Base-by-base conservation (phyloP, 2,329 filamentous ascomycete genomes). In the Aspergillus persii region DNA sequence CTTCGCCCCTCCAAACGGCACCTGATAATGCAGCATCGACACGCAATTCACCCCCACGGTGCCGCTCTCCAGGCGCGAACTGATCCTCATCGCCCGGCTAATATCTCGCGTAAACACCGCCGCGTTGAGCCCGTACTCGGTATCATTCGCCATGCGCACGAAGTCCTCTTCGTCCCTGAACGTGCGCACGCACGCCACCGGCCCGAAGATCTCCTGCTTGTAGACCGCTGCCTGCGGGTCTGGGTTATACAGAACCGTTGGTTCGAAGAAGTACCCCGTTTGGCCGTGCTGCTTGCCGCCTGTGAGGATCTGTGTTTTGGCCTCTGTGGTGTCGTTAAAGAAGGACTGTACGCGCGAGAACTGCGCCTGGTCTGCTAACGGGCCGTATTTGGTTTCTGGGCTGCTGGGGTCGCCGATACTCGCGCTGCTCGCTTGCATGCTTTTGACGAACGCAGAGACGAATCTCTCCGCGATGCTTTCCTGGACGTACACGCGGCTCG, bases 401-500 rank as follows among this genome's bases (percentile, higher is more conserved):
- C 15, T 31, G 8, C 48, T 29, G 4, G 57, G 57, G 31, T 59
- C 53, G 7, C 57, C 57, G 29, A 59, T 59, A 6, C 8, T 18
- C 12, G n/a, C 8, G 48, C 18, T 39, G 8, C 15, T 6, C 8
- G 29, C 50, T 15, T 53, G 29, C 15, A 60, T 27, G 27, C 44
- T 50, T 23, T 29, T 26, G 18, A 50, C 53, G 18, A 53, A 59
- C n/a, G 15, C 39, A 3, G 26, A 53, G 27, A 49, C 8, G 18
- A 60, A 60, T 8, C 31, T 4, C 7, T 39, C 50, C 9, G 8
- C 5, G 18, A 76, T 68, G 0, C 61, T 59, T 4, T 65, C 68
- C 30, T 75, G 73, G 1, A 76, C 71, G 48, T 71, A 75, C n/a
- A 76, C 66, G 5, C 73, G 62, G 2, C 69, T 70, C 2, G 65